Evolutionary conservation across 768 basidiomycete genomes (phyloP).

Genomic region (Tricholomella constricta): DNA sequence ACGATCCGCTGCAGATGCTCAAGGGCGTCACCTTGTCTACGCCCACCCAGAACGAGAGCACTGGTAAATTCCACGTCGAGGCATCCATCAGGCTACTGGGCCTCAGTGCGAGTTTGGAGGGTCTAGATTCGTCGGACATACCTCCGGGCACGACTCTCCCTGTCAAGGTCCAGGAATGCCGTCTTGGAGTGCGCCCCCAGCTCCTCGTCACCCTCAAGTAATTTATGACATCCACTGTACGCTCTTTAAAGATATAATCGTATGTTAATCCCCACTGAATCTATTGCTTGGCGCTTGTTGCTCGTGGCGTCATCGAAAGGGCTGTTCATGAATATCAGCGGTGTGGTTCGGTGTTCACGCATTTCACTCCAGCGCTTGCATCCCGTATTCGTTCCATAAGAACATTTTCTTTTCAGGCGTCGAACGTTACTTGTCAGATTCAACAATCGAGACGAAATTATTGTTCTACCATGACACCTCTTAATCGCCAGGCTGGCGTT

Average conservation of each 20-base stretch:
- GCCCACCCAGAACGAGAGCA: not conserved
- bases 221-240: not conserved
- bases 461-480: constrained; percentile 35
- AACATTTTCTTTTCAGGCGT: not conserved
- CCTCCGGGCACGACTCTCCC: not conserved
- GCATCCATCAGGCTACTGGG: constrained; percentile 6
- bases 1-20: constrained; percentile 13
- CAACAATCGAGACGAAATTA: not conserved
- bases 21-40: constrained; percentile 1
- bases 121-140: not conserved
- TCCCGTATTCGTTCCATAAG: not conserved
- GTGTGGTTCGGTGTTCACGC: not conserved
- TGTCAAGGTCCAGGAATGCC: not conserved
- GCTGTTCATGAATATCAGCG: too few species aligned
- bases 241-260: not conserved
- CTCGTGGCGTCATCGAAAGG: not conserved
- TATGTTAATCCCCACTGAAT: constrained; percentile 2
- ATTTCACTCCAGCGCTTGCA: not conserved
- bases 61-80: constrained; percentile 5
- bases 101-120: not conserved
- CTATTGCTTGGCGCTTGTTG: not conserved
- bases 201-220: not conserved
- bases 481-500: constrained; percentile 39
- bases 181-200: constrained; percentile 4
- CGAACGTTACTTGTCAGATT: not conserved